These are phyloP conservation scores for Penicillium robsamsonii DNA, from an alignment of 495 filamentous ascomycete genomes.

Conservation along the genomic window DNA sequence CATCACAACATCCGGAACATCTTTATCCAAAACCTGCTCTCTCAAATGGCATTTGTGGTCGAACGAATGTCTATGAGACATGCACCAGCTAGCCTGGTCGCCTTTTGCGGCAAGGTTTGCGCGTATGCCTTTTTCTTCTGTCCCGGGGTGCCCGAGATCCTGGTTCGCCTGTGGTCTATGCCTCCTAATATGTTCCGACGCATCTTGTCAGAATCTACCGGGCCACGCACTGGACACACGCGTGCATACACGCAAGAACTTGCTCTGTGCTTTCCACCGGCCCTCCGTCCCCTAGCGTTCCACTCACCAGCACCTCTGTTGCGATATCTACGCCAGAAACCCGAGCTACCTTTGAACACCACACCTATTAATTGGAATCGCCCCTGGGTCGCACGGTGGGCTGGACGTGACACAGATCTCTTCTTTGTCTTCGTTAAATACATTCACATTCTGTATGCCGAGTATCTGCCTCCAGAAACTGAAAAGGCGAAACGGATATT, in stretches of 20 bases:
- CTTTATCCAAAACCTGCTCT: constrained; percentile 80
- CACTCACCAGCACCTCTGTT: constrained; percentile 61
- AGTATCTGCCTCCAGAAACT: constrained; percentile 68
- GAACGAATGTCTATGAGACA: constrained; percentile 88
- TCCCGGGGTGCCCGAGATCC: constrained; percentile 80
- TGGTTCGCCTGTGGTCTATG: constrained; percentile 80
- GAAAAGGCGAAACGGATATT: constrained; percentile 61
- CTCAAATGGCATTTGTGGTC: constrained; percentile 85
- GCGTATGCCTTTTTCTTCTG: constrained; percentile 98
- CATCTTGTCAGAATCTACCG: constrained; percentile 64
- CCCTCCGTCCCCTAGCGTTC: constrained; percentile 70
- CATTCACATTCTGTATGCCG: constrained; percentile 77
- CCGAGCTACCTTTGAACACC: constrained; percentile 65
- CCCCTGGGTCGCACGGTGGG: constrained; percentile 83
- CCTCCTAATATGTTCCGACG: constrained; percentile 64
- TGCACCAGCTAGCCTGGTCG: constrained; percentile 87
- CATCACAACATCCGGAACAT: constrained; percentile 92
- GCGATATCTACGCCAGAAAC: constrained; percentile 63
- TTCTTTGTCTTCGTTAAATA: constrained; percentile 94
- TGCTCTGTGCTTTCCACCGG: constrained; percentile 67
- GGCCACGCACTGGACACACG: constrained; percentile 37
- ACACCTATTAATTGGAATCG: constrained; percentile 80
- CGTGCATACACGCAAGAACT: constrained; percentile 53
- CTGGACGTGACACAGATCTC: constrained; percentile 84
- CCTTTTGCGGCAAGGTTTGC: constrained; percentile 89